Evolutionary conservation across 139 green algal genomes (phyloP).

Genomic region (Tetraselmis striata): DNA sequence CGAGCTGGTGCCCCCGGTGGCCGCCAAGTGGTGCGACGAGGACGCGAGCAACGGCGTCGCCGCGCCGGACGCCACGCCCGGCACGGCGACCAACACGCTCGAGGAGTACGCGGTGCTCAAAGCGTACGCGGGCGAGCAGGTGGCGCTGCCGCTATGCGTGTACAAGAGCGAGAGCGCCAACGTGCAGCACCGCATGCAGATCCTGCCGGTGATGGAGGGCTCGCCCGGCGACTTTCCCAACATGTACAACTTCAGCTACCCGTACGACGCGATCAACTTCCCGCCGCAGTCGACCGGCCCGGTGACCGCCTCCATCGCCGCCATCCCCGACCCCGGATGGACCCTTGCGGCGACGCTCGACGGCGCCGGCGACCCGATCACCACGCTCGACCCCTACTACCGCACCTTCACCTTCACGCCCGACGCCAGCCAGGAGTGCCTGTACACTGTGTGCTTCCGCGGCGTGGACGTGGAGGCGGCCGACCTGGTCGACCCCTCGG

Average conservation of each 20-base stretch:
- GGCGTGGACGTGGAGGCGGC: constrained; percentile 9
- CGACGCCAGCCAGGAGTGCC: constrained; percentile 19
- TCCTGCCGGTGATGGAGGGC: constrained; percentile 1
- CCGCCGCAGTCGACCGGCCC: background rate
- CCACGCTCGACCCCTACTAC: constrained; percentile 6
- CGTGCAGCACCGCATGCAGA: constrained; percentile 2
- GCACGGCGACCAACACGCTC: background rate
- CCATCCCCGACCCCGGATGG: background rate
- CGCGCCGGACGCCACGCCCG: background rate
- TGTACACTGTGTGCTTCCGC: constrained; percentile 28
- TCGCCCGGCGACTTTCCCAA: constrained; percentile 4
- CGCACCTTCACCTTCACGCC: constrained; percentile 19
- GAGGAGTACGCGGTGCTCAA: constrained; percentile 5
- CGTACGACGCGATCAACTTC: constrained; percentile 29
- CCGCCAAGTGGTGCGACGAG: constrained; percentile 13
- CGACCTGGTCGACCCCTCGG: background rate
- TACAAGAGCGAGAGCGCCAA: constrained; percentile 7
- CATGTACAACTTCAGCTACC: constrained; percentile 12
- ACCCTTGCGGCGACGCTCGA: background rate
- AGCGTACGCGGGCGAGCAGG: constrained; percentile 8
- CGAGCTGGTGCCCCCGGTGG: background rate
- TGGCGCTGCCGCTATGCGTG: constrained; percentile 18
- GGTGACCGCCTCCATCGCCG: background rate
- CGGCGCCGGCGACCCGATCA: background rate
- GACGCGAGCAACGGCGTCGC: background rate